Conservation (phyloP, 1,139 yeast genomes). For the Suhomyces taliae region DNA sequence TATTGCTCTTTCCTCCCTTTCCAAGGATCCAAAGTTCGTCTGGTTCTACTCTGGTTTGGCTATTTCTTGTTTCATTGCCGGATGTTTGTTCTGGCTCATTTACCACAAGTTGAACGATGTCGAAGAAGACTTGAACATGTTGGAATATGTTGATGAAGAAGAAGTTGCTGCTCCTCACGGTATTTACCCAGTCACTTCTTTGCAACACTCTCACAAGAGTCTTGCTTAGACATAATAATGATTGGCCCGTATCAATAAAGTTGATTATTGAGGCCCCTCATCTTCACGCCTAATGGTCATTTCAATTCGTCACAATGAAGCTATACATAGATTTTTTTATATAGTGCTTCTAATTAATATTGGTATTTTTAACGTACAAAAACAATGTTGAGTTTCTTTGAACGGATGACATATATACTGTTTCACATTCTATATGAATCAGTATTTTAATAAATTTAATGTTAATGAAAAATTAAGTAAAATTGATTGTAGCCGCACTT, state of each 20-base stretch:
- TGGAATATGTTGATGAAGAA: slow-evolving; percentile 39
- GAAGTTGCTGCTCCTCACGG: slow-evolving; percentile 13
- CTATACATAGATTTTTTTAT: neutral
- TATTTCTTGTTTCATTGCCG: slow-evolving; percentile 58
- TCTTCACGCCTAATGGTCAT: neutral
- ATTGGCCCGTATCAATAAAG: neutral
- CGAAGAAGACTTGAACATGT: slow-evolving; percentile 62
- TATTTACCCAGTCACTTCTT: slow-evolving; percentile 16
- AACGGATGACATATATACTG: neutral
- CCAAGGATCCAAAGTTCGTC: slow-evolving; percentile 65
- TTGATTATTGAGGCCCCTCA: too few relatives aligned
- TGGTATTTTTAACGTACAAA: neutral
- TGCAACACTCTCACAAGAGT: slow-evolving; percentile 16
- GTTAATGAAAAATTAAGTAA: too few relatives aligned
- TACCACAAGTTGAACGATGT: slow-evolving; percentile 56
- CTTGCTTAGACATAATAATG: slow-evolving; percentile 9
- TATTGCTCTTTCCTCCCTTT: slow-evolving; percentile 66
- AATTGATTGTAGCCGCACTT: too few relatives aligned
- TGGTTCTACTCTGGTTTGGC: slow-evolving; percentile 70
- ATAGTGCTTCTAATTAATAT: neutral
- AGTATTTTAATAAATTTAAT: too few relatives aligned
- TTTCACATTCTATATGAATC: too few relatives aligned
- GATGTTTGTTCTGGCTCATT: slow-evolving; percentile 59
- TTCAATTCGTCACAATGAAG: neutral
- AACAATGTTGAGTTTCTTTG: neutral